Percentiles rank a stretch among this genome's conserved stretches.
Evolutionary conservation across 805 yeast genomes (phyloP).

Genomic region (Kurtzmaniella fragi): DNA sequence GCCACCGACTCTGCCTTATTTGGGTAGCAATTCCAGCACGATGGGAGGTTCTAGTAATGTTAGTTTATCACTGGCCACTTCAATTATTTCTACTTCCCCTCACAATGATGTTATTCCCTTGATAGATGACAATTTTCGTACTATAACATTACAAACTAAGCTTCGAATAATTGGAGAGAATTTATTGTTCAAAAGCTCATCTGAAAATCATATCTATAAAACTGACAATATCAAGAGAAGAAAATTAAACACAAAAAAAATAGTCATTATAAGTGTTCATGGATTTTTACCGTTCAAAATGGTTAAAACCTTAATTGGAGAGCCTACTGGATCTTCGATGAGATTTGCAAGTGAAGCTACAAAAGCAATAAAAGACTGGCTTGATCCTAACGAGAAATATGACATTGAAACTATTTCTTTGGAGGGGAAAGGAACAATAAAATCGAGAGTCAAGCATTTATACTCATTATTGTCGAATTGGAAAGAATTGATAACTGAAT

Average conservation of each 20-base stretch:
- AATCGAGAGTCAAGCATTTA: conserved; percentile 22
- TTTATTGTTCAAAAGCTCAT: conserved; percentile 14
- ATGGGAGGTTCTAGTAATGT: neutral
- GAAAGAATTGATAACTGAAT: conserved; percentile 18
- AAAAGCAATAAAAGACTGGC: conserved; percentile 13
- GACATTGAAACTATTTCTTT: conserved; percentile 33
- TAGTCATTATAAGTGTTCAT: conserved; percentile 33
- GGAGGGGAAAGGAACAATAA: conserved; percentile 35
- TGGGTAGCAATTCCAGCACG: neutral
- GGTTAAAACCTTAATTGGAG: conserved; percentile 31
- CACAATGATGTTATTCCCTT: conserved; percentile 12
- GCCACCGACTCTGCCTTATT: neutral
- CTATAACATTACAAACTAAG: conserved; percentile 18
- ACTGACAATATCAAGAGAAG: conserved; percentile 5
- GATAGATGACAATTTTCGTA: conserved; percentile 18
- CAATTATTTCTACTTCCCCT: conserved; percentile 1
- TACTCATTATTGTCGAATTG: conserved; percentile 27
- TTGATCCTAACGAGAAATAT: conserved; percentile 8
- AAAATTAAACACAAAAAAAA: conserved; percentile 13
- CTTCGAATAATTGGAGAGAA: conserved; percentile 19
- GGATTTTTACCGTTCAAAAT: conserved; percentile 37
- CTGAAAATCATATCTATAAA: conserved; percentile 25
- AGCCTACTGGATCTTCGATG: conserved; percentile 31
- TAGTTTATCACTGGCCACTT: conserved; percentile 1
- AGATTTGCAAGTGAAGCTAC: conserved; percentile 24